phyloP scores from a whole-genome alignment of 2,329 filamentous ascomycete genomes.

The Stachybotrys echinatus region DNA sequence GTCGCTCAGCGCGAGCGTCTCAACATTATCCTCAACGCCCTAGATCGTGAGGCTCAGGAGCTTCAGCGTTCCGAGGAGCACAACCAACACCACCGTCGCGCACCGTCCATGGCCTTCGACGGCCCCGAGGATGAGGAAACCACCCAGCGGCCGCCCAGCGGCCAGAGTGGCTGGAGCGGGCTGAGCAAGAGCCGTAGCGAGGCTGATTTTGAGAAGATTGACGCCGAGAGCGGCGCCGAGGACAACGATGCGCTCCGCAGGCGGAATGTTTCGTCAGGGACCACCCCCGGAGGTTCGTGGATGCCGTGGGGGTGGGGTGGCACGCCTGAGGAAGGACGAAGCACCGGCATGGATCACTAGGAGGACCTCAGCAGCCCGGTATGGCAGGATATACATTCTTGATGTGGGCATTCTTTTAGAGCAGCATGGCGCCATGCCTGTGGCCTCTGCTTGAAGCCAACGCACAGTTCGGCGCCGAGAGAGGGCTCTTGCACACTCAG shows the following conservation, averaged over 20 bases:
- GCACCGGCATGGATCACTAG: conserved; percentile 30
- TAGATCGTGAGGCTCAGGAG: conserved; percentile 72
- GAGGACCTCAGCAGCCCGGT: conserved; percentile 8
- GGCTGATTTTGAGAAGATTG: conserved; percentile 83
- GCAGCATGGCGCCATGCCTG: too few relatives aligned
- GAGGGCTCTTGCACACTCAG: too few relatives aligned
- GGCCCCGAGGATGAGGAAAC: conserved; percentile 25
- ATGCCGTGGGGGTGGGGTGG: conserved; percentile 43
- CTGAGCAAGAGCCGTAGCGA: conserved; percentile 81
- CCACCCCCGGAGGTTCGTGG: conserved; percentile 31
- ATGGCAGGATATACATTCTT: conserved; percentile 21
- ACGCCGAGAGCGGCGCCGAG: conserved; percentile 63
- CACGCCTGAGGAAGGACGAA: conserved; percentile 20
- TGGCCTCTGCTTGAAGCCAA: too few relatives aligned
- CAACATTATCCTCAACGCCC: conserved; percentile 65
- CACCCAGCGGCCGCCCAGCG: conserved; percentile 38
- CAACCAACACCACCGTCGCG: conserved; percentile 13
- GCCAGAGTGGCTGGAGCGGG: conserved; percentile 44
- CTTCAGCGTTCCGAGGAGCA: conserved; percentile 37
- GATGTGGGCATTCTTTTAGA: conserved; percentile 9
- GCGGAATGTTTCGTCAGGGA: conserved; percentile 18
- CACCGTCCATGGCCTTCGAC: conserved; percentile 16
- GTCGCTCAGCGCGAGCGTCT: conserved; percentile 74
- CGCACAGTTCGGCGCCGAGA: too few relatives aligned
- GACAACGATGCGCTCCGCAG: conserved; percentile 36